These are phyloP conservation scores for Amoeboaphelidium protococcarum DNA, from an alignment of 371 early-diverging fungal species.

Conservation along the genomic window DNA sequence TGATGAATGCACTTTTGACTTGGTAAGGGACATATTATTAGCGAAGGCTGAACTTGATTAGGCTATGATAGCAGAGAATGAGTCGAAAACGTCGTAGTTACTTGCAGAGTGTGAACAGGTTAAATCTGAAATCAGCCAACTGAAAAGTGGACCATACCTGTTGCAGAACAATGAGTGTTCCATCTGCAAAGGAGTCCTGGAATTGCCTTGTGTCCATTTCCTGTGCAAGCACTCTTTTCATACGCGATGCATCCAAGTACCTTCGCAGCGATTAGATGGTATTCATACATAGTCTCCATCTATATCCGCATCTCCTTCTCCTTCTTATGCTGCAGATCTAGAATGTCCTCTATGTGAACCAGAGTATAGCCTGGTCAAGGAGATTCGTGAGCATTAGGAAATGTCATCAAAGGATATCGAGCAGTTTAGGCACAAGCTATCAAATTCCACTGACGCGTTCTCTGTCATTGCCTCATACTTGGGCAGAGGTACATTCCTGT, in stretches of 20 bases:
- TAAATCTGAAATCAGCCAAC: constrained; percentile 44
- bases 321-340: constrained; percentile 35
- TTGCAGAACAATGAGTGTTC: constrained; percentile 74
- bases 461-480: constrained; percentile 62
- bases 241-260: too few relatives aligned
- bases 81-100: constrained; percentile 34
- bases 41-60: constrained; percentile 41
- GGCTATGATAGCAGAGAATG: constrained; percentile 29
- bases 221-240: constrained; percentile 79
- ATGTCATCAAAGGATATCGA: too few relatives aligned
- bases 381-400: too few relatives aligned
- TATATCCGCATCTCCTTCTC: too few relatives aligned
- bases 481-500: too few relatives aligned
- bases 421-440: too few relatives aligned
- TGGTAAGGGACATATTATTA: constrained; percentile 49
- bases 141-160: constrained; percentile 36
- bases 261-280: too few relatives aligned
- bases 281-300: too few relatives aligned
- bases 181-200: constrained; percentile 45
- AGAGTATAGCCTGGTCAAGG: too few relatives aligned
- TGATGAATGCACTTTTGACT: constrained; percentile 55
- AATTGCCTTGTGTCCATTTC: constrained; percentile 71
- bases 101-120: constrained; percentile 45
- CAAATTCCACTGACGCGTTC: too few relatives aligned
- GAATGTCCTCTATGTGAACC: constrained; percentile 70